A percentile compares a stretch with the other conserved stretches of the same genome.
Conservation (phyloP, 371 early-diverging fungal species). For the Nematocida homosporus region DNA sequence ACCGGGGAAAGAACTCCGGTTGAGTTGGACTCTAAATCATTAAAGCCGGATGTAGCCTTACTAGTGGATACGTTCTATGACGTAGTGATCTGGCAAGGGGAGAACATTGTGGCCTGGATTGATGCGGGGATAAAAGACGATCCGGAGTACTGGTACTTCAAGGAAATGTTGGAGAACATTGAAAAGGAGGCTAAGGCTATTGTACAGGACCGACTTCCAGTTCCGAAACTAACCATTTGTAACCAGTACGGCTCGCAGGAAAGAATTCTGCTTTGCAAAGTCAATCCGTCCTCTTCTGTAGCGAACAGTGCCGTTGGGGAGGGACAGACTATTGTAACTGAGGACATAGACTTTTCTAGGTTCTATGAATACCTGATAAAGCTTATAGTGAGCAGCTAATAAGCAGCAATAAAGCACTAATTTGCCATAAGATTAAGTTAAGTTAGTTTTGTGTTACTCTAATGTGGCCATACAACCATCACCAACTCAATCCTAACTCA, state of each 20-base stretch:
- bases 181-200: slow-evolving; percentile 81
- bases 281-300: slow-evolving; percentile 83
- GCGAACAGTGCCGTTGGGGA: slow-evolving; percentile 68
- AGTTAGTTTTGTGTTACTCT: no score
- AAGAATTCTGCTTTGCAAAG: slow-evolving; percentile 90
- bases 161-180: slow-evolving; percentile 78
- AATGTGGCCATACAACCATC: no score
- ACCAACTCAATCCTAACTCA: no score
- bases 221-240: slow-evolving; percentile 92
- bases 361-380: slow-evolving; percentile 67
- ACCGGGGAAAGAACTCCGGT: slow-evolving; percentile 84
- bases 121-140: slow-evolving; percentile 82
- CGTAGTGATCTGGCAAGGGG: slow-evolving; percentile 87
- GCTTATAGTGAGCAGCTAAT: slow-evolving; percentile 59
- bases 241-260: slow-evolving; percentile 95
- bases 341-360: slow-evolving; percentile 68
- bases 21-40: slow-evolving; percentile 86
- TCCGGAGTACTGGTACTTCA: slow-evolving; percentile 84
- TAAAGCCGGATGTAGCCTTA: slow-evolving; percentile 86
- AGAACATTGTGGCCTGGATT: slow-evolving; percentile 81
- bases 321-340: slow-evolving; percentile 68
- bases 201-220: slow-evolving; percentile 85
- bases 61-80: slow-evolving; percentile 96
- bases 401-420: no score
- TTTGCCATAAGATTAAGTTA: no score